Evolutionary conservation across 345 rosid species (phyloP).

Genomic region (Fremontodendron californicum): DNA sequence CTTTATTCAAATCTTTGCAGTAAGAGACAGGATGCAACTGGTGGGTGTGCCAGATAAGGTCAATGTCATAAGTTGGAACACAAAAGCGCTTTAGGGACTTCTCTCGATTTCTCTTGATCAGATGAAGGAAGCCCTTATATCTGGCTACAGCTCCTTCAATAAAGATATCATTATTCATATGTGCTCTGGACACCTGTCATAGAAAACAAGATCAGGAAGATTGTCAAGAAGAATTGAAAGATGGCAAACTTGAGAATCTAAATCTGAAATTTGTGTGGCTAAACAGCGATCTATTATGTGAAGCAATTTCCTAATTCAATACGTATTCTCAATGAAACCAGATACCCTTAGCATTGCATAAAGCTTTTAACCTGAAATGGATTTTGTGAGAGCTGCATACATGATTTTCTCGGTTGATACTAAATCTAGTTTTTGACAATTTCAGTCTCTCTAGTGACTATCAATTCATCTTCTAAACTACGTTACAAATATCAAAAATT

Average conservation of each 20-base stretch:
- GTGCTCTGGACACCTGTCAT: slow-evolving; percentile 67
- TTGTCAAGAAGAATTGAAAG: background rate
- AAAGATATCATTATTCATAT: slow-evolving; percentile 57
- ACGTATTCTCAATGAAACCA: background rate
- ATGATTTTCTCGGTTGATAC: background rate
- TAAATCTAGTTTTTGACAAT: background rate
- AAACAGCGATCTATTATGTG: background rate
- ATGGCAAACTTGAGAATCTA: background rate
- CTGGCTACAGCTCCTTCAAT: slow-evolving; percentile 80
- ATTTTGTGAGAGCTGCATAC: background rate
- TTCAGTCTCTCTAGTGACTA: background rate
- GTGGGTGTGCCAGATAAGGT: slow-evolving; percentile 97
- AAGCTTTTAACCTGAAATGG: background rate
- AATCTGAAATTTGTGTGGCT: background rate
- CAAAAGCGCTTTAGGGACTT: slow-evolving; percentile 58
- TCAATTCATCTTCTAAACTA: background rate
- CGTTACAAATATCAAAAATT: background rate
- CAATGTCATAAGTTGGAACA: slow-evolving; percentile 95
- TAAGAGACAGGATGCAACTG: slow-evolving; percentile 82
- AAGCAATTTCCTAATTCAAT: background rate
- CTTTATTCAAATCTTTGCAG: slow-evolving; percentile 54
- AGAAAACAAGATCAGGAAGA: slow-evolving; percentile 12
- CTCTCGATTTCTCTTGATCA: slow-evolving; percentile 74
- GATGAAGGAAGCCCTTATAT: slow-evolving; percentile 82
- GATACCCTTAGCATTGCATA: background rate